Conservation (phyloP, 345 rosid genomes). For the Sisymbrium irio region DNA sequence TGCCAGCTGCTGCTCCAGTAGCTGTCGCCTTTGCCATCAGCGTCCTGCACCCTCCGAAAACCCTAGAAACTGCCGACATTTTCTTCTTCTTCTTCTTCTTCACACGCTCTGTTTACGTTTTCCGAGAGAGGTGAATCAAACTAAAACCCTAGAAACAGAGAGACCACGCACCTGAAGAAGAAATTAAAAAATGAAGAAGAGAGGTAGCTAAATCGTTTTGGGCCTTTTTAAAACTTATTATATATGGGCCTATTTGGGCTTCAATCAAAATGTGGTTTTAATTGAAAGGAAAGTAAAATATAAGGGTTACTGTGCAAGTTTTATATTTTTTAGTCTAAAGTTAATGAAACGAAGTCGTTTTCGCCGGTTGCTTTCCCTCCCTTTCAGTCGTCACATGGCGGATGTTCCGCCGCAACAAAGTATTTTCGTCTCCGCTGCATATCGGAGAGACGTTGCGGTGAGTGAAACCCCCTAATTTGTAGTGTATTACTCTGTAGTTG, state of each 20-base stretch:
- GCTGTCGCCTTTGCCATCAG: constrained; percentile 31
- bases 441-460: neutral
- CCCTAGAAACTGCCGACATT: constrained; percentile 34
- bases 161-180: neutral
- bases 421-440: neutral
- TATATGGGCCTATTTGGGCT: neutral
- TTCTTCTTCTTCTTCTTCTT: neutral
- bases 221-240: neutral
- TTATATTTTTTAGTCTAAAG: neutral
- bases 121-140: neutral
- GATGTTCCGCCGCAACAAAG: constrained; percentile 19
- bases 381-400: neutral
- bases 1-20: neutral
- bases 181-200: neutral
- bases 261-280: neutral
- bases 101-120: neutral
- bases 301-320: neutral
- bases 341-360: neutral
- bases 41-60: constrained; percentile 31
- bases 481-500: neutral
- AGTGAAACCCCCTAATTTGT: neutral
- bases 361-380: no score
- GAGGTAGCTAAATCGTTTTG: neutral
- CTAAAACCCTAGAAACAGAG: constrained; percentile 22
- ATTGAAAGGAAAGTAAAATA: neutral